Evolutionary conservation across 2,329 filamentous ascomycete genomes (phyloP).

Genomic region (Trichoderma citrinoviride): DNA sequence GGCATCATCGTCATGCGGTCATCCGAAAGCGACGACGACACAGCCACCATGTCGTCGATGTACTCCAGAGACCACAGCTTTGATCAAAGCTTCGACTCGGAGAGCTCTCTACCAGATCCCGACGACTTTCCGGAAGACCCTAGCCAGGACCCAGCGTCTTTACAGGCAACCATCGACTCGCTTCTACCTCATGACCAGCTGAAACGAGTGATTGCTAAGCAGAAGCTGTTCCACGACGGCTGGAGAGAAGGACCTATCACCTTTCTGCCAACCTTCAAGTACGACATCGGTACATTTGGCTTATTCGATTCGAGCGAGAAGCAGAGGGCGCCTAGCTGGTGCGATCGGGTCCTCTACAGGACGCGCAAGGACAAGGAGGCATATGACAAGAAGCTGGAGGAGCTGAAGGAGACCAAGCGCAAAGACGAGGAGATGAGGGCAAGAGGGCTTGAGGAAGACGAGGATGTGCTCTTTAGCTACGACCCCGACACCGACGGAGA

Average conservation of each 20-base stretch:
- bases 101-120: constrained; percentile 53
- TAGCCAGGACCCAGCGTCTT: constrained; percentile 74
- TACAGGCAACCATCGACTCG: constrained; percentile 85
- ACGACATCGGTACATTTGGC: constrained; percentile 89
- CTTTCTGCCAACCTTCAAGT: constrained; percentile 96
- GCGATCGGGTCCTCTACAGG: constrained; percentile 86
- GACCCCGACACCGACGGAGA: constrained; percentile 74
- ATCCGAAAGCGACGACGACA: constrained; percentile 49
- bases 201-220: constrained; percentile 65
- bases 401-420: constrained; percentile 65
- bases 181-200: constrained; percentile 89
- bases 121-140: constrained; percentile 67
- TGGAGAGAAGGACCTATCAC: constrained; percentile 87
- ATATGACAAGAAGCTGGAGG: constrained; percentile 61
- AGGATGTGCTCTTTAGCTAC: constrained; percentile 89
- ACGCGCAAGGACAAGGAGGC: constrained; percentile 67
- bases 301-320: constrained; percentile 97
- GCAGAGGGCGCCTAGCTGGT: constrained; percentile 90
- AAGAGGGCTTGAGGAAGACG: constrained; percentile 72
- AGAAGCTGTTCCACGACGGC: constrained; percentile 84
- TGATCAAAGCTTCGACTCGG: constrained; percentile 43
- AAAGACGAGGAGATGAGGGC: constrained; percentile 84
- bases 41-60: constrained; percentile 35
- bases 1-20: constrained; percentile 48
- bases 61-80: constrained; percentile 37